A percentile compares a stretch with the other conserved stretches of the same genome.
These are phyloP conservation scores for Fusarium pilosicola DNA, from an alignment of 2,329 filamentous ascomycete genomes.

Conservation along the genomic window DNA sequence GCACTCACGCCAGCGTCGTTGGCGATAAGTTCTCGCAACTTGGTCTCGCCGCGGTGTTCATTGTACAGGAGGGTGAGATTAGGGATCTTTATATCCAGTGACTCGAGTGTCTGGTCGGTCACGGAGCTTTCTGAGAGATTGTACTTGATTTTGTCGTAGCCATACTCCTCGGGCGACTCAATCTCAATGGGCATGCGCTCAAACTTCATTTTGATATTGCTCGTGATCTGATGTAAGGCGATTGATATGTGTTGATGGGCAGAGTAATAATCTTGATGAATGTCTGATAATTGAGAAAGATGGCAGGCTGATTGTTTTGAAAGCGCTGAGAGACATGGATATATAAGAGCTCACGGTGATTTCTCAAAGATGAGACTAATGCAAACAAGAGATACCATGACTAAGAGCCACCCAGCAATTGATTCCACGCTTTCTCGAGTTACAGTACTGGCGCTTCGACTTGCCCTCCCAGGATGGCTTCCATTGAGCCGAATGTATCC, in stretches of 20 bases:
- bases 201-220: not conserved
- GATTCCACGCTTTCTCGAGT: no score
- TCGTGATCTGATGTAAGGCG: fast-evolving
- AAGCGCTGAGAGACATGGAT: not conserved
- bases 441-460: not conserved
- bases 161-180: not conserved
- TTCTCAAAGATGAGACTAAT: no score
- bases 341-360: not conserved
- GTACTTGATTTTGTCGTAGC: not conserved
- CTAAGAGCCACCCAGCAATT: not conserved
- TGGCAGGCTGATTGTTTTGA: no score
- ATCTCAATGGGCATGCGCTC: constrained; percentile 5
- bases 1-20: not conserved
- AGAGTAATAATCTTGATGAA: no score
- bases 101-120: not conserved
- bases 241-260: not conserved
- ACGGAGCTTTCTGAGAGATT: not conserved
- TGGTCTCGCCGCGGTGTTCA: not conserved
- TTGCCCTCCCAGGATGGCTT: not conserved
- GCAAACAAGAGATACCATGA: not conserved
- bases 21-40: not conserved
- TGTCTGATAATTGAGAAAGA: not conserved
- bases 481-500: not conserved
- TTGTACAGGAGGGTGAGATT: not conserved
- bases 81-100: not conserved